phyloP scores from a whole-genome alignment of 1,284 basidiomycete genomes.

The Papiliotrema flavescens region DNA sequence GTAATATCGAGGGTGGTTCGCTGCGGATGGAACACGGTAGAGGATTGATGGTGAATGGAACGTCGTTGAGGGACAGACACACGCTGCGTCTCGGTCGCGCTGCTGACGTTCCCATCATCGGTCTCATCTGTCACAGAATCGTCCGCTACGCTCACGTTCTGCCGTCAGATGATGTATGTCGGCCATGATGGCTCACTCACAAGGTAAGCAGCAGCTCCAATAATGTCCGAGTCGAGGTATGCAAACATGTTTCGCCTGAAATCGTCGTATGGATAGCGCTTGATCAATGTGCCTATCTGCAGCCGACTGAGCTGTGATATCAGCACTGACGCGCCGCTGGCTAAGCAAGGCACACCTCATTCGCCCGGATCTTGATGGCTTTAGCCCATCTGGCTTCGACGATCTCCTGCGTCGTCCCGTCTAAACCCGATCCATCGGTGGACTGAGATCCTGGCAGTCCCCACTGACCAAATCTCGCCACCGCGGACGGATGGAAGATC shows the following conservation, averaged over 20 bases:
- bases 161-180: constrained; percentile 1
- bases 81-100: neutral
- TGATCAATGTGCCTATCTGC: neutral
- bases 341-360: constrained; percentile 9
- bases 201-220: constrained; percentile 5
- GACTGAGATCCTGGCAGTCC: neutral
- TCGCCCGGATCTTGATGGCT: constrained; percentile 6
- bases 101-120: neutral
- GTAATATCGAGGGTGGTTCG: neutral
- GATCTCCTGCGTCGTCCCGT: neutral
- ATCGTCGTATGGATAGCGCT: constrained; percentile 15
- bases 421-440: neutral
- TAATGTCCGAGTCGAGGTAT: constrained; percentile 17
- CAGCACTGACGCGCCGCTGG: neutral
- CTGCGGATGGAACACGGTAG: no score
- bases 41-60: no score
- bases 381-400: constrained; percentile 13
- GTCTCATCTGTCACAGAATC: no score
- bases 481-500: constrained; percentile 22
- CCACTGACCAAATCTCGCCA: constrained; percentile 26
- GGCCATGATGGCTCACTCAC: neutral
- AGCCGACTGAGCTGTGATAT: neutral
- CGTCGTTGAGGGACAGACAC: neutral
- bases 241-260: constrained; percentile 22
- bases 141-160: no score